Evolutionary conservation across 192 early-diverging fungal genomes (phyloP).

Genomic region (Coemansia nantahalensis): DNA sequence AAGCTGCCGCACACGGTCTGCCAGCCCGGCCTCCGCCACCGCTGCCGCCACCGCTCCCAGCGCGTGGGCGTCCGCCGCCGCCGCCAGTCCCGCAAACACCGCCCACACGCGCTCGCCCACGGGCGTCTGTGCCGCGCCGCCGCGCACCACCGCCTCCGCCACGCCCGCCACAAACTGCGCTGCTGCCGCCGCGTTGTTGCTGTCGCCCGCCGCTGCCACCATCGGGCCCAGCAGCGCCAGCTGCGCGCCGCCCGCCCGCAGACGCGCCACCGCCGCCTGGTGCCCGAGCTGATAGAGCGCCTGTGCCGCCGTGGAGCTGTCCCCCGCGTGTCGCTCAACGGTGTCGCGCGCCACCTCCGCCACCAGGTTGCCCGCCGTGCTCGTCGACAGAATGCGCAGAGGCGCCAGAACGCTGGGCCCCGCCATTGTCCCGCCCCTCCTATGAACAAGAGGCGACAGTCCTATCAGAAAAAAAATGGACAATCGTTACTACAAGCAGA

Average conservation of each 20-base stretch:
- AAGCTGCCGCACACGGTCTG: neutral
- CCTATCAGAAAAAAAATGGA: too few species aligned
- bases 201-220: conserved; percentile 1
- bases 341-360: conserved; percentile 29
- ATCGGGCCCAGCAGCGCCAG: conserved; percentile 1
- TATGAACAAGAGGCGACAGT: too few species aligned
- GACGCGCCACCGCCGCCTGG: neutral
- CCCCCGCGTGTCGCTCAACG: conserved; percentile 2
- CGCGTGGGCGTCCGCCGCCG: neutral
- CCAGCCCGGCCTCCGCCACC: neutral
- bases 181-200: neutral
- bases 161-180: conserved; percentile 27
- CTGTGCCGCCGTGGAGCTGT: neutral
- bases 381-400: conserved; percentile 19
- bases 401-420: too few species aligned
- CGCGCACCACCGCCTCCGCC: conserved; percentile 3
- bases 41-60: neutral
- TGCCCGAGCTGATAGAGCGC: neutral
- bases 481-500: too few species aligned
- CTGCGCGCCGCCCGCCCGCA: neutral
- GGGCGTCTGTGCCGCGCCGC: neutral
- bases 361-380: conserved; percentile 13
- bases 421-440: too few species aligned
- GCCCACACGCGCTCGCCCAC: neutral
- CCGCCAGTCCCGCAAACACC: conserved; percentile 5